Evolutionary conservation across 768 basidiomycete genomes (phyloP), one percentile per base, ranked within the genome.

Genomic region (Tulasnella sp.): DNA sequence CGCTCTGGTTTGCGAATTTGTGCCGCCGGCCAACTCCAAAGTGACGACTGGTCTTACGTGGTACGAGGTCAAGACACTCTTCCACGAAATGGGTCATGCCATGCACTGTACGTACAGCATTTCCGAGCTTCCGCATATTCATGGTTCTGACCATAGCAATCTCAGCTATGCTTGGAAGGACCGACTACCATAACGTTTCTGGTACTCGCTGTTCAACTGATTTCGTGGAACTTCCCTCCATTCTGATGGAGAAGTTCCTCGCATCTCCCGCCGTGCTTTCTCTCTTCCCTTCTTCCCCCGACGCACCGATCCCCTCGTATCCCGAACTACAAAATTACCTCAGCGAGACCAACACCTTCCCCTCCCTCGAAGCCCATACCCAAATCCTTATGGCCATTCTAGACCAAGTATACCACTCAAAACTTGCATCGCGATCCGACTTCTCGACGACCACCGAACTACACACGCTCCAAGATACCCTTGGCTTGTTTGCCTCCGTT

Each of bases 11-110:
- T 94, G 88, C 63, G 93, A 93, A 64, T 96, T 97, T 64, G 72
- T 78, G 19, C 76, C 74, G 27, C 82, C 86, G 19, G 72, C 79
- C 2, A 60, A 75, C 15, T 69, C 75, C n/a, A 70, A 74, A 11
- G 84, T 83, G 0, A 77, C 87, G 4, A 82, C 88, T 0, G 69
- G 83, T 49, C 71, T 99, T 19, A 81, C 83, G 57, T 98, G 93
- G 92, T 84, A 86, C 63, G 92, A 98, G 63, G 88, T 97, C 7
- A 74, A 86, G 67, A 98, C 94, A 2, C 72, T 98, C 21, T 96
- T 92, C 71, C 96, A 99, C 64, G 96, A 99, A 71, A 96, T 98
- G 91, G 96, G 96, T 0, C 96, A 99, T 70, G 96, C 96, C 9
- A 91, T 99, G 80, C 96, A 99, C 67, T 99, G 96, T 97, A 65